phyloP scores from a whole-genome alignment of 768 basidiomycete genomes.

The Flagelloscypha sp. region DNA sequence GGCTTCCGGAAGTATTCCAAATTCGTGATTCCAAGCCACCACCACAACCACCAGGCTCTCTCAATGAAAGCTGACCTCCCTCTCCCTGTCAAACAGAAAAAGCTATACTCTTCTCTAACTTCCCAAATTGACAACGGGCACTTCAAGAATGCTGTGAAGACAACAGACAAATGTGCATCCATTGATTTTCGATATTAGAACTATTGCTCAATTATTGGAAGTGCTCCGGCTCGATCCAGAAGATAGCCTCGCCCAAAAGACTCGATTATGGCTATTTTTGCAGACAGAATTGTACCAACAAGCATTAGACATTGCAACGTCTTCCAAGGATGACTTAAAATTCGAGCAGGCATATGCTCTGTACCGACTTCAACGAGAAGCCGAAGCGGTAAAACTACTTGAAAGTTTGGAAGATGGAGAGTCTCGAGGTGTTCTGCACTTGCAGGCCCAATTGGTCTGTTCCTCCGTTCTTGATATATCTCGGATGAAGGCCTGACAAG shows the following conservation, averaged over 20 bases:
- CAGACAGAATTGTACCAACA: conserved; percentile 76
- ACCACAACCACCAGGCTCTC: conserved; percentile 18
- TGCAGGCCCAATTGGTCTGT: conserved; percentile 84
- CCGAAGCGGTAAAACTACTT: conserved; percentile 53
- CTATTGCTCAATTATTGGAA: conserved; percentile 19
- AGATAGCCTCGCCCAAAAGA: conserved; percentile 68
- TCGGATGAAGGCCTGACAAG: conserved; percentile 12
- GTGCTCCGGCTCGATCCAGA: conserved; percentile 63
- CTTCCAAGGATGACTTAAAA: conserved; percentile 21
- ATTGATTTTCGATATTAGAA: conserved; percentile 11
- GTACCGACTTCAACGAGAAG: conserved; percentile 75
- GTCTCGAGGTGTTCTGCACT: conserved; percentile 61
- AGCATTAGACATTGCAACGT: conserved; percentile 56
- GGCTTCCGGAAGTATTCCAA: conserved; percentile 1
- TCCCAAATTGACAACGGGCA: conserved; percentile 90
- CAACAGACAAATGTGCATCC: conserved; percentile 77
- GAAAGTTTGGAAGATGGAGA: conserved; percentile 36
- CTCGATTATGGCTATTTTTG: conserved; percentile 80
- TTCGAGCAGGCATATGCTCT: conserved; percentile 79
- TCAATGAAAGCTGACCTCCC: conserved; percentile 25
- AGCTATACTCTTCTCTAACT: conserved; percentile 69
- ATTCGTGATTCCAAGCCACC: neutral
- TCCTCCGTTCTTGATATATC: conserved; percentile 1
- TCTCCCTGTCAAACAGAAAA: too few species aligned
- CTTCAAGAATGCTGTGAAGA: conserved; percentile 78